Evolutionary conservation across 495 filamentous ascomycete genomes (phyloP).

Genomic region (Penicillium odoratum): DNA sequence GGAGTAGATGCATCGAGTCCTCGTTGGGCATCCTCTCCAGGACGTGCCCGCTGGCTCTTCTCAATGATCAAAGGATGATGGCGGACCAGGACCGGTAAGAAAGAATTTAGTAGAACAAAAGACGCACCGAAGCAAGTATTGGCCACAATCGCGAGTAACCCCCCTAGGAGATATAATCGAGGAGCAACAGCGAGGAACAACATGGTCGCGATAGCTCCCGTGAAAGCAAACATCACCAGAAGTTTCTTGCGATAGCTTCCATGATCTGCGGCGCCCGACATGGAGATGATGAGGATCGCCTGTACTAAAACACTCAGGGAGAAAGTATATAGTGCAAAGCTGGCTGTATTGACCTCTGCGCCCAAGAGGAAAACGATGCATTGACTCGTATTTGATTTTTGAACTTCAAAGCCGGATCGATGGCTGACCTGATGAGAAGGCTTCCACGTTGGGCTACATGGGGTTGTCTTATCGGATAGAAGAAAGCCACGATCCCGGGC

Average conservation of each 20-base stretch:
- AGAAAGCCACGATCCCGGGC: slow-evolving; percentile 87
- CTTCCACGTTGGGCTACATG: slow-evolving; percentile 61
- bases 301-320: slow-evolving; percentile 88
- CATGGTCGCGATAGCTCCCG: slow-evolving; percentile 83
- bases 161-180: slow-evolving; percentile 74
- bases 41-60: neutral
- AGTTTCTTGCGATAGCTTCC: slow-evolving; percentile 89
- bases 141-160: slow-evolving; percentile 78
- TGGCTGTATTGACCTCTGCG: slow-evolving; percentile 88
- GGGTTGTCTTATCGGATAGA: slow-evolving; percentile 67
- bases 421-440: slow-evolving; percentile 24
- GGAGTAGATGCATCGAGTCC: slow-evolving; percentile 36
- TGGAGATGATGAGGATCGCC: slow-evolving; percentile 86
- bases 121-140: slow-evolving; percentile 90
- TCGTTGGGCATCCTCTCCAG: slow-evolving; percentile 22
- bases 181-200: slow-evolving; percentile 77
- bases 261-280: slow-evolving; percentile 94
- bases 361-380: slow-evolving; percentile 84
- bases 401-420: slow-evolving; percentile 28
- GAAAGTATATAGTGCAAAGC: slow-evolving; percentile 98
- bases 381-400: slow-evolving; percentile 52
- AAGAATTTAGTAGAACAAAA: slow-evolving; percentile 83
- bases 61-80: slow-evolving; percentile 60
- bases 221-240: slow-evolving; percentile 77
- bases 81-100: slow-evolving; percentile 76